A percentile compares a stretch with the other conserved stretches of the same genome.
Evolutionary conservation across 2,329 filamentous ascomycete species (phyloP).

Genomic region (Paecilomyces fulvus): DNA sequence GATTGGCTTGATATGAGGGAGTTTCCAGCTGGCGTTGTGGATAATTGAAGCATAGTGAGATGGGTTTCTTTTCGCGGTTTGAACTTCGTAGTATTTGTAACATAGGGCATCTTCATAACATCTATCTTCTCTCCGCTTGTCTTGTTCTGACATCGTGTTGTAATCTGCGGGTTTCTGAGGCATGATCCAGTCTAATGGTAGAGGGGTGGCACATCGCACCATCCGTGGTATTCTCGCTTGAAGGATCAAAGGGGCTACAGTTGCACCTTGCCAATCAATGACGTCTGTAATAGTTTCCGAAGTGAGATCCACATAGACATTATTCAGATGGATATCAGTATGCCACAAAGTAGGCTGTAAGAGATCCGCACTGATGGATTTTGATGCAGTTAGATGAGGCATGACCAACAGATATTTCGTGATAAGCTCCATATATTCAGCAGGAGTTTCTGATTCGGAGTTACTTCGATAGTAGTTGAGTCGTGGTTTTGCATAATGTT

Average conservation of each 20-base stretch:
- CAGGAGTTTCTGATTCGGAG: background rate
- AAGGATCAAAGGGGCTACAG: background rate
- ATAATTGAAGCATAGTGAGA: background rate
- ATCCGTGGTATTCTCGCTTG: background rate
- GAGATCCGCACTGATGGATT: background rate
- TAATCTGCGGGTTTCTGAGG: background rate
- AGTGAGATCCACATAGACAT: background rate
- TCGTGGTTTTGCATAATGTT: background rate
- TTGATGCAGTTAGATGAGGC: background rate
- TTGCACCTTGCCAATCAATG: background rate
- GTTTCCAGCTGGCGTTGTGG: background rate
- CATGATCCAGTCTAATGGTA: background rate
- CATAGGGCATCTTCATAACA: background rate
- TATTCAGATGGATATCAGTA: background rate
- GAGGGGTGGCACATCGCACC: background rate
- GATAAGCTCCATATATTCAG: background rate
- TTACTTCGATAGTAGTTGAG: background rate
- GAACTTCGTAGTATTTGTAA: background rate
- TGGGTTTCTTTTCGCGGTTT: background rate
- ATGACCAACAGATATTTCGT: background rate
- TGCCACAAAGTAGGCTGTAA: background rate
- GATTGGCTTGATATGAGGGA: background rate
- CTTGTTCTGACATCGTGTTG: background rate
- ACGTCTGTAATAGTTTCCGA: background rate
- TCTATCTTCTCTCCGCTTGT: background rate